A percentile compares a stretch with the other conserved stretches of the same genome.
Evolutionary conservation across 495 filamentous ascomycete species (phyloP).

Genomic region (Penicillium macrosclerotiorum): DNA sequence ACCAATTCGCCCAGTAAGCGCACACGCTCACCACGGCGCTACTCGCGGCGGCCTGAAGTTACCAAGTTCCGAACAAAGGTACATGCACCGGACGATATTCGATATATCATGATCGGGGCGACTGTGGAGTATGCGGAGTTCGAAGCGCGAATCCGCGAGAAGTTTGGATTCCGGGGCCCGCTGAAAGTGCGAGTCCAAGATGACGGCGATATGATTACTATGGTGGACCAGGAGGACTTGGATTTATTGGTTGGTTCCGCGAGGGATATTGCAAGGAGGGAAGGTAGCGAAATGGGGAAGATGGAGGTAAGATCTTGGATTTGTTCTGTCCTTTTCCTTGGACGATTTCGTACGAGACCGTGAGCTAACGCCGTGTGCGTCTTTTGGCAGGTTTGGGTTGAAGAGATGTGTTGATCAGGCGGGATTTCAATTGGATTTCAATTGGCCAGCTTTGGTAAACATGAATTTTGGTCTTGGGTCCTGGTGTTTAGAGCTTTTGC

Average conservation of each 20-base stretch:
- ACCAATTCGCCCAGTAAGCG: too few relatives aligned
- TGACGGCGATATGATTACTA: constrained; percentile 89
- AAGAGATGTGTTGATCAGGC: constrained; percentile 47
- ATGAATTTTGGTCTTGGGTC: too few relatives aligned
- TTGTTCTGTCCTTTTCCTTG: constrained; percentile 1
- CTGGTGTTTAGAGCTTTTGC: constrained; percentile 3
- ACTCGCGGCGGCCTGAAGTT: constrained; percentile 39
- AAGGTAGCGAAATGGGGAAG: constrained; percentile 83
- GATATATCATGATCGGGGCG: constrained; percentile 83
- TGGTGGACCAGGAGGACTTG: constrained; percentile 95
- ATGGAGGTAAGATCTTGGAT: constrained; percentile 94
- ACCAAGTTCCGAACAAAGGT: constrained; percentile 83
- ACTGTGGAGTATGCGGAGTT: constrained; percentile 74
- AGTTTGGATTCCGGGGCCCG: constrained; percentile 69
- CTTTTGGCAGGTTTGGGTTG: constrained; percentile 60
- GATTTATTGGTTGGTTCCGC: constrained; percentile 74
- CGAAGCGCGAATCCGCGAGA: constrained; percentile 71
- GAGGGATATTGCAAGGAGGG: constrained; percentile 65
- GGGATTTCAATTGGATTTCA: neutral
- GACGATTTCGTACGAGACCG: neutral
- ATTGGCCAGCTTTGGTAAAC: neutral
- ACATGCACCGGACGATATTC: constrained; percentile 80
- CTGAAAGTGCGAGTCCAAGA: constrained; percentile 87
- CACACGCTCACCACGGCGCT: constrained; percentile 29
- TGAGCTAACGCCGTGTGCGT: too few relatives aligned